These are phyloP conservation scores for Pythium aquatile DNA, from an alignment of 352 stramenopile species.

Conservation along the genomic window DNA sequence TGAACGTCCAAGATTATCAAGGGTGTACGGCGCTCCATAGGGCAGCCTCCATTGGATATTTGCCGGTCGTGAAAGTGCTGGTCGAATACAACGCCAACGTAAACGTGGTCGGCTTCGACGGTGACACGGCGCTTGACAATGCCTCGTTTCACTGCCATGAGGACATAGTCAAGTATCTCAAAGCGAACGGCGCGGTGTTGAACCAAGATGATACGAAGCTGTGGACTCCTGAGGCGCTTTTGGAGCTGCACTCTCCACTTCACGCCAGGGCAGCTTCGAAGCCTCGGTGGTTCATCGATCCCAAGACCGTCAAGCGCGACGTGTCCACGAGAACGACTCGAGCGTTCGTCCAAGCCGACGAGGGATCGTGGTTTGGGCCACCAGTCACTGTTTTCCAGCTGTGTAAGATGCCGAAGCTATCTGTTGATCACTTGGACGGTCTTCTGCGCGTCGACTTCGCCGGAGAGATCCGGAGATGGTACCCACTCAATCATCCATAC, in stretches of 20 bases:
- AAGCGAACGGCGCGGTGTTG: neutral
- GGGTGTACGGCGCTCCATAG: neutral
- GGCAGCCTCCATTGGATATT: neutral
- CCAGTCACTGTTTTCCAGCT: conserved; percentile 9
- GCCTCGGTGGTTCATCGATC: conserved; percentile 13
- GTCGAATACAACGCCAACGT: neutral
- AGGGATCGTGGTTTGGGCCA: neutral
- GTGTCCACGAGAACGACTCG: neutral
- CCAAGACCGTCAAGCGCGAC: neutral
- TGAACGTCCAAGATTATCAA: neutral
- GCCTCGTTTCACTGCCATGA: neutral
- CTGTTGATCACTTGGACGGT: neutral
- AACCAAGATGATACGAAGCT: conserved; percentile 4
- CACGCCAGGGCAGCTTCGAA: neutral
- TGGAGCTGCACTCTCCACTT: conserved; percentile 5
- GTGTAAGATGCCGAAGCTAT: neutral
- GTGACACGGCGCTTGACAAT: neutral
- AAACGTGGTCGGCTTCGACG: neutral
- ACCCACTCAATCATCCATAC: conserved; percentile 15
- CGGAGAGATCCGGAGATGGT: conserved; percentile 5
- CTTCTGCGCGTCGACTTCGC: neutral
- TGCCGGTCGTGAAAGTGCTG: neutral
- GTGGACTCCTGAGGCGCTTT: conserved; percentile 2
- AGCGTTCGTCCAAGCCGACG: neutral
- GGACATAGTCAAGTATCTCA: conserved; percentile 7